Evolutionary conservation across 192 early-diverging fungal genomes (phyloP).

Genomic region (Linnemannia hyalina): DNA sequence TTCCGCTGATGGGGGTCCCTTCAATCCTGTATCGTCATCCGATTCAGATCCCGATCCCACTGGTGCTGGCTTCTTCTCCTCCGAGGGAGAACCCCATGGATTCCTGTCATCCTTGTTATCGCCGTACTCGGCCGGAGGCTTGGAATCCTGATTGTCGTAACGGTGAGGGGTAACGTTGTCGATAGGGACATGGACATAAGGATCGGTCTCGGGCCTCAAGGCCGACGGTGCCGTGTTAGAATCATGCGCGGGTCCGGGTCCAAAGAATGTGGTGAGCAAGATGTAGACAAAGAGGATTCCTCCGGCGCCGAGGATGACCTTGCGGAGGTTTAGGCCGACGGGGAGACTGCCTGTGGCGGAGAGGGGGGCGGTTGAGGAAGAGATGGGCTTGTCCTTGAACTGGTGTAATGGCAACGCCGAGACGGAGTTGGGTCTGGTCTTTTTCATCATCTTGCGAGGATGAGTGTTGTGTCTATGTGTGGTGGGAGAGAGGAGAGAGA

Average conservation of each 20-base stretch:
- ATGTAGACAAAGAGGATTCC: slow-evolving; percentile 52
- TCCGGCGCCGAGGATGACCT: slow-evolving; percentile 35
- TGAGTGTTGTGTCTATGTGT: neutral
- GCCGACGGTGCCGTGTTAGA: neutral
- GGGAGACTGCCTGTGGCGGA: slow-evolving; percentile 2
- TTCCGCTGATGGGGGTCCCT: neutral
- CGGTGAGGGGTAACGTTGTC: neutral
- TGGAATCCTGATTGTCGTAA: neutral
- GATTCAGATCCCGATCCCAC: slow-evolving; percentile 28
- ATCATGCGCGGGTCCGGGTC: slow-evolving; percentile 17
- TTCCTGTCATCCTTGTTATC: slow-evolving; percentile 5
- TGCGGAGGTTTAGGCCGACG: slow-evolving; percentile 28
- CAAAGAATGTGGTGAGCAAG: slow-evolving; percentile 43
- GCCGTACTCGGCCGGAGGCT: neutral
- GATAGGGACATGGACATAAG: slow-evolving; percentile 29
- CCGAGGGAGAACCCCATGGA: slow-evolving; percentile 1
- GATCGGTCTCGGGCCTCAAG: slow-evolving; percentile 34
- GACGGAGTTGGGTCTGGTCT: slow-evolving; percentile 48
- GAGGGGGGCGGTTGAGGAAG: neutral
- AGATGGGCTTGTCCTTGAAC: slow-evolving; percentile 54
- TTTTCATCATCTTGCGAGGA: slow-evolving; percentile 26
- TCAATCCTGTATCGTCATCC: neutral
- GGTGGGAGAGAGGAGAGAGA: neutral
- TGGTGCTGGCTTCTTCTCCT: neutral
- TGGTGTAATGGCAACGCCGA: slow-evolving; percentile 48